phyloP scores from a whole-genome alignment of 2,329 filamentous ascomycete species.

The Talaromyces pinophilus region DNA sequence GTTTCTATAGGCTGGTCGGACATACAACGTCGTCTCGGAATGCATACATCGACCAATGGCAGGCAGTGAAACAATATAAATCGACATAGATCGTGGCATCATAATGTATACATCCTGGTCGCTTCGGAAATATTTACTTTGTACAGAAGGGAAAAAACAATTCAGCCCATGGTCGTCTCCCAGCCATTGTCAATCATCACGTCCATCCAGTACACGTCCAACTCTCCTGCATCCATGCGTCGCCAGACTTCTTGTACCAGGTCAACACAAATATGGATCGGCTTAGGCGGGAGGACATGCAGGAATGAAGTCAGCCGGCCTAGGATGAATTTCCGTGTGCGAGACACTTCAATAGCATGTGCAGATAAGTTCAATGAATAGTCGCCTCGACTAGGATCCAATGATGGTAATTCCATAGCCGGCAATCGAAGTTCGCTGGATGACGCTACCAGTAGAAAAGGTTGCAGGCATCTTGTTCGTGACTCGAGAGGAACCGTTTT shows the following conservation, averaged over 20 bases:
- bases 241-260: slow-evolving; percentile 57
- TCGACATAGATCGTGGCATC: background rate
- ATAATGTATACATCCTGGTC: slow-evolving; percentile 12
- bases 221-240: slow-evolving; percentile 51
- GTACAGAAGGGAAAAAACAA: background rate
- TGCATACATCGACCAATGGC: slow-evolving; percentile 1
- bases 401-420: slow-evolving; percentile 28
- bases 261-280: slow-evolving; percentile 52
- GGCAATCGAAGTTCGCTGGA: slow-evolving; percentile 55
- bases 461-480: slow-evolving; percentile 56
- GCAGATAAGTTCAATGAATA: slow-evolving; percentile 38
- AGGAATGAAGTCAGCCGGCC: slow-evolving; percentile 50
- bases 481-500: slow-evolving; percentile 55
- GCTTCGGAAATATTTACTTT: slow-evolving; percentile 8
- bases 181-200: slow-evolving; percentile 59
- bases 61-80: background rate
- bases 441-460: slow-evolving; percentile 54
- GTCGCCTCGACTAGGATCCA: slow-evolving; percentile 21
- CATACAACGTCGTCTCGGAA: background rate
- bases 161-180: slow-evolving; percentile 57
- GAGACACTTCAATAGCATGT: slow-evolving; percentile 50
- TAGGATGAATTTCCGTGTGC: slow-evolving; percentile 52
- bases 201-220: slow-evolving; percentile 57
- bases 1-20: slow-evolving; percentile 6
- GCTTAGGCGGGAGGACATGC: slow-evolving; percentile 55